These are phyloP conservation scores for Cladophialophora chaetospira DNA, from an alignment of 2,329 filamentous ascomycete genomes.

Conservation along the genomic window DNA sequence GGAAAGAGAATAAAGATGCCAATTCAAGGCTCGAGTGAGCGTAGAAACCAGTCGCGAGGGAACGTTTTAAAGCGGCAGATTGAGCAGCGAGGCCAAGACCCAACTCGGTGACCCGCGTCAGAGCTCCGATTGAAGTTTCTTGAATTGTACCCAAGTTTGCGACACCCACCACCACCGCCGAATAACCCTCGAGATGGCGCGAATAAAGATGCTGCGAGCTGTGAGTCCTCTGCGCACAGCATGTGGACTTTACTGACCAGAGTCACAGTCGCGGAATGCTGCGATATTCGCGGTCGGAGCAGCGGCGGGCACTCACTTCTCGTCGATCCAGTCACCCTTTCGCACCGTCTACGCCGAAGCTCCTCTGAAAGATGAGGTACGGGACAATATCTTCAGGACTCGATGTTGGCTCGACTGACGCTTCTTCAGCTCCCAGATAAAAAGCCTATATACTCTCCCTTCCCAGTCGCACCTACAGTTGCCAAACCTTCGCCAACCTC, in stretches of 20 bases:
- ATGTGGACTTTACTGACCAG: slow-evolving; percentile 6
- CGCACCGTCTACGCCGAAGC: slow-evolving; percentile 47
- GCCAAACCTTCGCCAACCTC: slow-evolving; percentile 24
- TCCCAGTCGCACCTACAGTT: slow-evolving; percentile 15
- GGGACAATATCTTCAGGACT: not conserved
- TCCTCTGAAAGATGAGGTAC: slow-evolving; percentile 40
- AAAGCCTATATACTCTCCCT: slow-evolving; percentile 48
- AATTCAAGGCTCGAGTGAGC: too few relatives aligned
- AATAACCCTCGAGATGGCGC: slow-evolving; percentile 23
- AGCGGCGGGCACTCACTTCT: slow-evolving; percentile 24
- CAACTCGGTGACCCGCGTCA: not conserved
- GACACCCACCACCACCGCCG: not conserved
- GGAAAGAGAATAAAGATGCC: too few relatives aligned
- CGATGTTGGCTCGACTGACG: slow-evolving; percentile 17
- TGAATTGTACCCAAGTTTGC: not conserved
- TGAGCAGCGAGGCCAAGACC: slow-evolving; percentile 4
- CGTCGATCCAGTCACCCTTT: slow-evolving; percentile 39
- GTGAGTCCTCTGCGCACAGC: slow-evolving; percentile 15
- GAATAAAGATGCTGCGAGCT: slow-evolving; percentile 23
- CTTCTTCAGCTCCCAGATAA: slow-evolving; percentile 31
- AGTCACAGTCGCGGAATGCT: slow-evolving; percentile 19
- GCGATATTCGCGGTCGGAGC: slow-evolving; percentile 29
- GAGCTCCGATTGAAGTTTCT: slow-evolving; percentile 8
- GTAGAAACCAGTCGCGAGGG: too few relatives aligned
- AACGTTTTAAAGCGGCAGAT: too few relatives aligned